These are phyloP conservation scores for Peronospora belbahrii DNA, from an alignment of 352 stramenopile genomes.

Conservation along the genomic window DNA sequence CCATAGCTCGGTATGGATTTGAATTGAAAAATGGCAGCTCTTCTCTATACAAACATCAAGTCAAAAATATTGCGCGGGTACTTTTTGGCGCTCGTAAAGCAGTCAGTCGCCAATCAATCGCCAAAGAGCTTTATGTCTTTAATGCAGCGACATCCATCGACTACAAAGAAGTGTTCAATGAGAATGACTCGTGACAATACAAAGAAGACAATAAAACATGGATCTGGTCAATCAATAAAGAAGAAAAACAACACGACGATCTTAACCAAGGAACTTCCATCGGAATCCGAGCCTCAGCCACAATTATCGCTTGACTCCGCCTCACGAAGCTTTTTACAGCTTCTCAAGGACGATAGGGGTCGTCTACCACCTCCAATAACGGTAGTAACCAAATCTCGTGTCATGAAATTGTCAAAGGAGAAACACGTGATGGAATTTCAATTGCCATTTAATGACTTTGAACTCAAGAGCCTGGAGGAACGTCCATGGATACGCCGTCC, in stretches of 20 bases:
- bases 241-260: slow-evolving; percentile 8
- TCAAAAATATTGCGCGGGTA: slow-evolving; percentile 11
- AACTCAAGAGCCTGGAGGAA: slow-evolving; percentile 34
- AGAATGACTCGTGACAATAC: neutral
- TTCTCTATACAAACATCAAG: slow-evolving; percentile 17
- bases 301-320: slow-evolving; percentile 8
- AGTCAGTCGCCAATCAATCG: slow-evolving; percentile 29
- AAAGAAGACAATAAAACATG: slow-evolving; percentile 10
- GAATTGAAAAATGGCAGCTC: neutral
- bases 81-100: slow-evolving; percentile 22
- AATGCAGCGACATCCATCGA: slow-evolving; percentile 1
- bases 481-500: slow-evolving; percentile 42
- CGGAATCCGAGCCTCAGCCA: slow-evolving; percentile 1
- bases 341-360: slow-evolving; percentile 21
- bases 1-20: neutral
- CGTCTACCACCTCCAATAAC: slow-evolving; percentile 8
- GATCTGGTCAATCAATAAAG: slow-evolving; percentile 9
- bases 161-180: slow-evolving; percentile 23
- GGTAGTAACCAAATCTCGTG: slow-evolving; percentile 2
- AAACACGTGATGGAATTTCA: slow-evolving; percentile 23
- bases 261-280: neutral
- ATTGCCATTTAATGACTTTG: slow-evolving; percentile 30
- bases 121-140: slow-evolving; percentile 12
- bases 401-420: slow-evolving; percentile 1
- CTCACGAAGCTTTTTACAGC: slow-evolving; percentile 17